Conservation (phyloP, 2,329 filamentous ascomycete species). For the Aureobasidium namibiae region DNA sequence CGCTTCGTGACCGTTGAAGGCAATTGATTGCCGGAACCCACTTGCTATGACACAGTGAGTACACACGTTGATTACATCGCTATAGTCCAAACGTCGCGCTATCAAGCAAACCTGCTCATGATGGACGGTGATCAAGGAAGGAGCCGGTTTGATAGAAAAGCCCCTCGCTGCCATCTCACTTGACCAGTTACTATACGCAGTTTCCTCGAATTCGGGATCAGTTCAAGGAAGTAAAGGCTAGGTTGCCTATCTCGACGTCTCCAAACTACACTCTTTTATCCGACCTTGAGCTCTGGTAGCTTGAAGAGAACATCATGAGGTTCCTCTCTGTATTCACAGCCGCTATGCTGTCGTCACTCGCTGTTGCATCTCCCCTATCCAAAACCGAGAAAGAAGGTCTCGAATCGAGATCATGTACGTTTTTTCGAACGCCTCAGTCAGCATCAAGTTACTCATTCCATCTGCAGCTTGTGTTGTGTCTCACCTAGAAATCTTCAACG, state of each 20-base stretch:
- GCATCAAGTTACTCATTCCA: background rate
- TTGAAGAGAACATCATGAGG: constrained; percentile 1
- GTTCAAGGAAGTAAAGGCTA: background rate
- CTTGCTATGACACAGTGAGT: background rate
- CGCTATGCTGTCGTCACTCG: background rate
- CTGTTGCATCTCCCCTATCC: constrained; percentile 2
- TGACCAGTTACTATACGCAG: background rate
- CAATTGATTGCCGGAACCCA: background rate
- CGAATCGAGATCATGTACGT: background rate
- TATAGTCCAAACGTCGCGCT: background rate
- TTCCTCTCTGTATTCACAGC: constrained; percentile 2
- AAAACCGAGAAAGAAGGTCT: background rate
- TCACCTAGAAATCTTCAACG: background rate
- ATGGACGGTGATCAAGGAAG: background rate
- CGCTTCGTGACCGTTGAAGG: background rate
- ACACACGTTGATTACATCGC: background rate
- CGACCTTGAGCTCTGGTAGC: constrained; percentile 6
- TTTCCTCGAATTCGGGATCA: background rate
- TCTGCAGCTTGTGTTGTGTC: background rate
- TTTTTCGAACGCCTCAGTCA: too few species aligned
- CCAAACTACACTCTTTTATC: background rate
- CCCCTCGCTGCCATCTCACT: background rate
- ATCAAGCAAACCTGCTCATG: background rate
- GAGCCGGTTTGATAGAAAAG: background rate
- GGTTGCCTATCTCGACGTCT: background rate